These are phyloP conservation scores for Neofusicoccum cordaticola DNA, from an alignment of 2,329 filamentous ascomycete species.

Conservation along the genomic window DNA sequence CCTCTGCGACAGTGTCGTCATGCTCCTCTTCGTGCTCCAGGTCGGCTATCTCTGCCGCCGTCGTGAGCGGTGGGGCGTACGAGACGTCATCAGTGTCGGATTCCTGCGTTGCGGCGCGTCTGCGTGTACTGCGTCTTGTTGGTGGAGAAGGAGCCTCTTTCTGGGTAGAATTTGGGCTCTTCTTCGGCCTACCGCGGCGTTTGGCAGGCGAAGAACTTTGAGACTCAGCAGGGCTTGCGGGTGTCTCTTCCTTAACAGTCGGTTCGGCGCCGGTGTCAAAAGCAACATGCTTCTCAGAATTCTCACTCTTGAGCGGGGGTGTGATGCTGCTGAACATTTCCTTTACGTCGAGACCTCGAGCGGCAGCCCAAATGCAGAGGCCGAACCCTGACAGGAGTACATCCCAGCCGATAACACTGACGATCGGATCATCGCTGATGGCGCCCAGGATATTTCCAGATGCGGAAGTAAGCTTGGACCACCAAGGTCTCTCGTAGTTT, in stretches of 20 bases:
- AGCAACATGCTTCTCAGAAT: constrained; percentile 27
- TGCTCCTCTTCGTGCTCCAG: constrained; percentile 25
- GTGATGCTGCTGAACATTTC: constrained; percentile 46
- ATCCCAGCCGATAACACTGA: constrained; percentile 58
- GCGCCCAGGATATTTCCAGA: constrained; percentile 49
- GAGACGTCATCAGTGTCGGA: constrained; percentile 10
- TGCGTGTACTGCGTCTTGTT: constrained; percentile 20
- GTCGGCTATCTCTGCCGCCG: not conserved
- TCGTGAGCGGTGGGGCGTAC: constrained; percentile 4
- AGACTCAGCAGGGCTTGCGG: constrained; percentile 15
- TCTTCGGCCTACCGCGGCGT: constrained; percentile 30
- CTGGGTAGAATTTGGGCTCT: constrained; percentile 16
- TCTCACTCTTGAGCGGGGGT: constrained; percentile 11
- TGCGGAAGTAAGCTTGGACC: constrained; percentile 33
- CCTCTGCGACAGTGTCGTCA: constrained; percentile 29
- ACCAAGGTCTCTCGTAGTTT: constrained; percentile 39
- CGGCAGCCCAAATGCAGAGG: constrained; percentile 58
- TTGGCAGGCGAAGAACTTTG: constrained; percentile 23
- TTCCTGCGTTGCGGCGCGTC: constrained; percentile 13
- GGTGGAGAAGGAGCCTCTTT: constrained; percentile 15
- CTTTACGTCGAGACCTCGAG: constrained; percentile 50
- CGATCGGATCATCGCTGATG: constrained; percentile 56
- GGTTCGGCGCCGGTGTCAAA: constrained; percentile 20
- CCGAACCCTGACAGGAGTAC: constrained; percentile 55
- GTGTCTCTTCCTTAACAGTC: constrained; percentile 13